Conservation (phyloP, 345 rosid species). For the Arabidopsis thaliana region TAIR10.1 NC_003074.8:22837501-22838000, state of each 20-base stretch:
- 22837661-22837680: conserved; percentile 86
- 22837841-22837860: conserved; percentile 89
- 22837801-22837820: conserved; percentile 73
- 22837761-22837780: not conserved
- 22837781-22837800: conserved; percentile 40
- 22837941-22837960: conserved; percentile 78
- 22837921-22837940: conserved; percentile 93
- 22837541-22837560: conserved; percentile 91
- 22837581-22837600: conserved; percentile 91
- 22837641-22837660: conserved; percentile 69
- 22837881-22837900: conserved; percentile 80
- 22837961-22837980: conserved; percentile 86
- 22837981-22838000: conserved; percentile 18
- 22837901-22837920: conserved; percentile 97
- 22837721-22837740: conserved; percentile 18
- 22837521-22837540: conserved; percentile 99
- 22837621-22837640: conserved; percentile 89
- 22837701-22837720: conserved; percentile 64
- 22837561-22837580: conserved; percentile 89
- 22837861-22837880: conserved; percentile 83
- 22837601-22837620: conserved; percentile 93
- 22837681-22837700: conserved; percentile 87
- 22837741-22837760: conserved; percentile 7
- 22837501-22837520: conserved; percentile 69
- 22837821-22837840: conserved; percentile 97